Evolutionary conservation across 306 rosid species (phyloP).

Genomic region (Argentina anserina): DNA sequence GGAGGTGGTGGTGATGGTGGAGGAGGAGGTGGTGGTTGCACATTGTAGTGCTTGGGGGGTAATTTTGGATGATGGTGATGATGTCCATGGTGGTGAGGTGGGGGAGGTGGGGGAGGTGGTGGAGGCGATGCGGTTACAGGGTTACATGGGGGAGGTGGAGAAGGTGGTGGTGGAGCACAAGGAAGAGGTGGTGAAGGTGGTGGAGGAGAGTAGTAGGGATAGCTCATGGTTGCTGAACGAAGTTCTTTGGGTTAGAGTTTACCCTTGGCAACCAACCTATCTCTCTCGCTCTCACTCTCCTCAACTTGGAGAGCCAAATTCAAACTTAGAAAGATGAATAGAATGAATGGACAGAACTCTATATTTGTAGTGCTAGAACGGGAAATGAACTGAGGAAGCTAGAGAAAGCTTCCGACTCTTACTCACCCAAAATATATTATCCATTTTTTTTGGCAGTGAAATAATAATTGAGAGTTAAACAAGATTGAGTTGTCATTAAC

Average conservation of each 20-base stretch:
- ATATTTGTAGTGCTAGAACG: constrained; percentile 32
- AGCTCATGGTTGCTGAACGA: constrained; percentile 10
- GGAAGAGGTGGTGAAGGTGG: constrained; percentile 29
- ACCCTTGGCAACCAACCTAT: not conserved
- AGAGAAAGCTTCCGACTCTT: not conserved
- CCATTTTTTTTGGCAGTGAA: not conserved
- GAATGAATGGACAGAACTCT: not conserved
- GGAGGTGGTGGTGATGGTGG: constrained; percentile 25
- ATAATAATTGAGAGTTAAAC: not conserved
- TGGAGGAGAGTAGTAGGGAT: constrained; percentile 44
- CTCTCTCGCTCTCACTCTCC: not conserved
- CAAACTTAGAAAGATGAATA: not conserved
- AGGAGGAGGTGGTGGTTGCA: constrained; percentile 21
- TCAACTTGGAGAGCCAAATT: not conserved
- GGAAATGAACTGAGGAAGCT: not conserved
- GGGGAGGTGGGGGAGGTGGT: constrained; percentile 9
- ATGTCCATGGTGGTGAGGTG: constrained; percentile 21
- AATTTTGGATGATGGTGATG: constrained; percentile 27
- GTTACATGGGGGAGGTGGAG: constrained; percentile 9
- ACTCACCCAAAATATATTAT: no score
- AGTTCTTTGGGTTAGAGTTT: not conserved
- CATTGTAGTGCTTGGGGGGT: constrained; percentile 16
- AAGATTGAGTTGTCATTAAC: not conserved
- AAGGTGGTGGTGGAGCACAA: constrained; percentile 10
- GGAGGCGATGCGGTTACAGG: constrained; percentile 21